Percentiles rank a stretch among this genome's conserved stretches.
phyloP scores from a whole-genome alignment of 2,329 filamentous ascomycete species.

The Phialocephala subalpina region DNA sequence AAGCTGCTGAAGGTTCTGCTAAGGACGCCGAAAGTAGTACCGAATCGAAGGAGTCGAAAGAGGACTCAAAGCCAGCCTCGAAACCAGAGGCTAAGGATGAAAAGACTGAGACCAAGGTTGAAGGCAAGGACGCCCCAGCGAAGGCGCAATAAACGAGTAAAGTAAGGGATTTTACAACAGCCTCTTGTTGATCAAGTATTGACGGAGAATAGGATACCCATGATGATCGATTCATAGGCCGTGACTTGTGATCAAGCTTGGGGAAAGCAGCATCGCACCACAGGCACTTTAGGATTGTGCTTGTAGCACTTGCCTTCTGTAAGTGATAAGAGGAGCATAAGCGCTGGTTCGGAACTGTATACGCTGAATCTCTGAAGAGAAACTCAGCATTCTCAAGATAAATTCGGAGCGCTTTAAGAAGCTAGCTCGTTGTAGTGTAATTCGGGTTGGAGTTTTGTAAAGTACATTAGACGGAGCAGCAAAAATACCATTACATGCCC shows the following conservation, averaged over 20 bases:
- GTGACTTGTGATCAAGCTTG: not conserved
- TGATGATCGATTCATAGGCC: not conserved
- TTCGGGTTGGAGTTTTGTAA: conserved; percentile 38
- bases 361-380: conserved; percentile 30
- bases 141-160: not conserved
- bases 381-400: conserved; percentile 32
- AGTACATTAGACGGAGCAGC: conserved; percentile 34
- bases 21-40: conserved; percentile 7
- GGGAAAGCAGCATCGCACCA: not conserved
- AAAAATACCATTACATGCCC: conserved; percentile 9
- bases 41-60: conserved; percentile 16
- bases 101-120: conserved; percentile 14
- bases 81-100: conserved; percentile 17
- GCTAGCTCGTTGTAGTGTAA: conserved; percentile 32
- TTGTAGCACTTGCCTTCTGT: conserved; percentile 16
- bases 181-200: not conserved
- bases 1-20: conserved; percentile 22
- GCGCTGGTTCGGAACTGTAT: conserved; percentile 25
- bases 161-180: not conserved
- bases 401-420: conserved; percentile 26
- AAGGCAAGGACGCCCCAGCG: conserved; percentile 8
- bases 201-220: not conserved
- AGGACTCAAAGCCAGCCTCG: conserved; percentile 21
- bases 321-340: conserved; percentile 14
- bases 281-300: conserved; percentile 23